Conservation (phyloP, 1,284 basidiomycete species). For the Cryptococcus hybrid region DNA sequence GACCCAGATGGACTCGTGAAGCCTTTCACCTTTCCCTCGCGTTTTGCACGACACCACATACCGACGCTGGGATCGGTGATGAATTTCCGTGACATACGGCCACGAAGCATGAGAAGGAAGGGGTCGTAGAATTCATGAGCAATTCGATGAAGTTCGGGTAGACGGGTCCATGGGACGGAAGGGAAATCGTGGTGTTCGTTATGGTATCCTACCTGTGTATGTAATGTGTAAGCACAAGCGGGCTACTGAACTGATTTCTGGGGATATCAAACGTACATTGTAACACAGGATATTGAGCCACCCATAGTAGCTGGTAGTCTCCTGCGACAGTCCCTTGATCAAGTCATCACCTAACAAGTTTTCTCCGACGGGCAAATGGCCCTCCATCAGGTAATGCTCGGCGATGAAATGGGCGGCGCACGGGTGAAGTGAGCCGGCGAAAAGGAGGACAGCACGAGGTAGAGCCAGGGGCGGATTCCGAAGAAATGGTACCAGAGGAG, state of each 20-base stretch:
- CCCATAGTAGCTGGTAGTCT: constrained; percentile 97
- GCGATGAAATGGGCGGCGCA: constrained; percentile 97
- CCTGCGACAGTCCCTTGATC: constrained; percentile 58
- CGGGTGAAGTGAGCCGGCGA: constrained; percentile 92
- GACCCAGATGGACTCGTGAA: constrained; percentile 41
- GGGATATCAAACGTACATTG: constrained; percentile 62
- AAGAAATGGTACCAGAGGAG: constrained; percentile 61
- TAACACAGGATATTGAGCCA: constrained; percentile 88
- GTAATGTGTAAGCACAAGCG: background rate
- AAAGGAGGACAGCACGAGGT: constrained; percentile 87
- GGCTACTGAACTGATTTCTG: background rate
- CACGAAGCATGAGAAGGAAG: constrained; percentile 85
- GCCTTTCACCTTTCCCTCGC: constrained; percentile 38
- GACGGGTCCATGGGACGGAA: constrained; percentile 90
- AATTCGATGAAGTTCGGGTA: constrained; percentile 75
- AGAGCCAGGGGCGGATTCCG: constrained; percentile 69
- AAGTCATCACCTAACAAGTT: constrained; percentile 27
- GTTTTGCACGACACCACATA: constrained; percentile 56
- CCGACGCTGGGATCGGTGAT: constrained; percentile 86
- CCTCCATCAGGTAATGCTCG: constrained; percentile 93
- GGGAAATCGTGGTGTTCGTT: constrained; percentile 99
- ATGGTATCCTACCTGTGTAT: constrained; percentile 82
- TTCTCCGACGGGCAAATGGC: constrained; percentile 50
- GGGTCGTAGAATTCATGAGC: constrained; percentile 91
- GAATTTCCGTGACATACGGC: constrained; percentile 95